Base-by-base conservation (phyloP, 2,329 filamentous ascomycete species). In the Cyphellophora europaea region DNA sequence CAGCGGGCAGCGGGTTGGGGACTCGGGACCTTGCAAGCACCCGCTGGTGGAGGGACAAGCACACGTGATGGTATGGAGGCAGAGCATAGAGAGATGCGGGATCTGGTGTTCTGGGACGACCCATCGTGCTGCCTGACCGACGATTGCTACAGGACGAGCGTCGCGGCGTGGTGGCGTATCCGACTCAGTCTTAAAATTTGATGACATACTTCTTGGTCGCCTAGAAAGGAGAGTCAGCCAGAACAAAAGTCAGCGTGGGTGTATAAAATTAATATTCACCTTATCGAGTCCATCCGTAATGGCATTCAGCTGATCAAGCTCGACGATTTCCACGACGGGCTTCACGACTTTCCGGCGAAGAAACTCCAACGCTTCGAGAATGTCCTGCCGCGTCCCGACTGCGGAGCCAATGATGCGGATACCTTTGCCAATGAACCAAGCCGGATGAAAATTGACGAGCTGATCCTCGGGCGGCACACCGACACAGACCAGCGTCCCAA, bases 361-460 rank as follows among this genome's bases (percentile, higher is more conserved):
- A 36, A 63, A 42, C 21, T 65, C 61, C 13, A 66, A 61, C 0
- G 63, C 63, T 39, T 66, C 63, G 46, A 65, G 52, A 27, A 61
- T 65, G 41, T 67, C 65, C 39, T 60, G 61, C 42, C 66, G 42
- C 5, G 57, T 63, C 1, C 62, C 63, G 4, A 66, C 57, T 21
- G 67, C 46, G 32, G 64, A 66, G 2, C 62, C 62, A 2, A 54
- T 56, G 30, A 66, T 59, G 33, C 47, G 57, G 18, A 67, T 39
- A 2, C 64, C 62, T 44, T 59, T 65, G 44, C 67, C 65, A 16
- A 66, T 60, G 35, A 67, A 65, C 1, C 57, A 55, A 18, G 55
- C 55, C 29, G 66, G 59, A 3, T 55, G 53, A 3, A 57, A 65
- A 36, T 63, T 54, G 30, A 67, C 48, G 32, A 48, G 51, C 2